Conservation (phyloP, 1,284 basidiomycete species). For the Sporisorium graminicola region DNA sequence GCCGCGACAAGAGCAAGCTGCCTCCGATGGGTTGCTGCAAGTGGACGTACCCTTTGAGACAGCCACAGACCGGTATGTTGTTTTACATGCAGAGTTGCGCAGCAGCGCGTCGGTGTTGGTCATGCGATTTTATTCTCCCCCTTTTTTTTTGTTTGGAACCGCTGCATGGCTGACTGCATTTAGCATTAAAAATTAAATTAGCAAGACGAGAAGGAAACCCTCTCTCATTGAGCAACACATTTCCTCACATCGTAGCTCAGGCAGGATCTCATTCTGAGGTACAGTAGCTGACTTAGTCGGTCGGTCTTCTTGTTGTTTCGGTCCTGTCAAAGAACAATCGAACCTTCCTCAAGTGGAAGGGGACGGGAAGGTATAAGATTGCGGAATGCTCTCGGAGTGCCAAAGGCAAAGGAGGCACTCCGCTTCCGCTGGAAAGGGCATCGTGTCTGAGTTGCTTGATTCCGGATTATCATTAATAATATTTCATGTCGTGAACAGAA, state of each 20-base stretch:
- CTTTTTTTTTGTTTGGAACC: not conserved
- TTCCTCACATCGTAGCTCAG: not conserved
- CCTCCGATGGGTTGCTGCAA: too few species aligned
- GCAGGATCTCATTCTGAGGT: too few species aligned
- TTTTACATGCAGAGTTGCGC: conserved; percentile 1
- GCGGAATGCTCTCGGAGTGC: not conserved
- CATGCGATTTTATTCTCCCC: not conserved
- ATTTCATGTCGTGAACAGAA: not conserved
- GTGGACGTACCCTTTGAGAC: too few species aligned
- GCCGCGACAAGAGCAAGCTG: too few species aligned
- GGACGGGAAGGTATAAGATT: not conserved
- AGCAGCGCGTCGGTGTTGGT: not conserved
- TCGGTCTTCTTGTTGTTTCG: not conserved
- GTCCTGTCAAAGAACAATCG: too few species aligned
- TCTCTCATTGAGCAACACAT: not conserved
- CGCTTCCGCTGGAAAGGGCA: not conserved
- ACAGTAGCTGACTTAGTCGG: not conserved
- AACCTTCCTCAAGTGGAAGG: not conserved
- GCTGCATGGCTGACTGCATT: not conserved
- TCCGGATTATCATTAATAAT: too few species aligned
- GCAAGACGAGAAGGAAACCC: not conserved
- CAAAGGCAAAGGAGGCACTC: not conserved
- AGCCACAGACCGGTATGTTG: not conserved
- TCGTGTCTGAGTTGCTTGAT: not conserved
- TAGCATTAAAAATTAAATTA: not conserved